Conservation (phyloP, 306 rosid species). For the Pterocarpus santalinus region DNA sequence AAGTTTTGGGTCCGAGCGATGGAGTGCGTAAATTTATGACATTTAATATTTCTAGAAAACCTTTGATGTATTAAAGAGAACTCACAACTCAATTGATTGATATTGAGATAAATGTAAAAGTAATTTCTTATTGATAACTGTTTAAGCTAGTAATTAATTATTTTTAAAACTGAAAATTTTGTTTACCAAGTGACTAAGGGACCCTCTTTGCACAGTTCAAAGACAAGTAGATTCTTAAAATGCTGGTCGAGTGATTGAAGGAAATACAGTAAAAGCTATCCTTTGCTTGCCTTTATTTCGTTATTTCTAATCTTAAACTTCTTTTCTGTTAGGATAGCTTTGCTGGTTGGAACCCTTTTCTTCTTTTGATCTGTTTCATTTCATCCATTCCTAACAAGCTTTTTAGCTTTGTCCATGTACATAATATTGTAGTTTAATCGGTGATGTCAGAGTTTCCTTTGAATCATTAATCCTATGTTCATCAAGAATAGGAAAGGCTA, state of each 20-base stretch:
- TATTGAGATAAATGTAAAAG: too few species aligned
- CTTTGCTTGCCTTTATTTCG: background rate
- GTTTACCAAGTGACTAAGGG: background rate
- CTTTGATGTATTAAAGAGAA: too few species aligned
- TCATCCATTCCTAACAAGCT: background rate
- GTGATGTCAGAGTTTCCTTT: background rate
- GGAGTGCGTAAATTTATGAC: too few species aligned
- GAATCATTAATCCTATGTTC: background rate
- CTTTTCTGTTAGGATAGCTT: background rate
- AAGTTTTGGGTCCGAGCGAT: too few species aligned
- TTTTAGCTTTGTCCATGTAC: background rate
- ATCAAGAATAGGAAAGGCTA: background rate
- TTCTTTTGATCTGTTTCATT: conserved; percentile 2
- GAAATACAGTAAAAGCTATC: background rate
- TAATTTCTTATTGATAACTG: too few species aligned
- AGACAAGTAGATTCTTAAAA: background rate
- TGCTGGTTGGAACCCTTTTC: background rate
- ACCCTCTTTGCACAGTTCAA: background rate
- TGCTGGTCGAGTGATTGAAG: too few species aligned
- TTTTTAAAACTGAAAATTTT: too few species aligned
- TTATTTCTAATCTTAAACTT: conserved; percentile 13
- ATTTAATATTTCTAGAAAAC: too few species aligned
- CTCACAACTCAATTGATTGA: too few species aligned
- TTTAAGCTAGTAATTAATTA: too few species aligned
- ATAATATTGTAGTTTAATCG: background rate